phyloP scores from a whole-genome alignment of 2,329 filamentous ascomycete genomes.

The Albifimbria verrucaria region DNA sequence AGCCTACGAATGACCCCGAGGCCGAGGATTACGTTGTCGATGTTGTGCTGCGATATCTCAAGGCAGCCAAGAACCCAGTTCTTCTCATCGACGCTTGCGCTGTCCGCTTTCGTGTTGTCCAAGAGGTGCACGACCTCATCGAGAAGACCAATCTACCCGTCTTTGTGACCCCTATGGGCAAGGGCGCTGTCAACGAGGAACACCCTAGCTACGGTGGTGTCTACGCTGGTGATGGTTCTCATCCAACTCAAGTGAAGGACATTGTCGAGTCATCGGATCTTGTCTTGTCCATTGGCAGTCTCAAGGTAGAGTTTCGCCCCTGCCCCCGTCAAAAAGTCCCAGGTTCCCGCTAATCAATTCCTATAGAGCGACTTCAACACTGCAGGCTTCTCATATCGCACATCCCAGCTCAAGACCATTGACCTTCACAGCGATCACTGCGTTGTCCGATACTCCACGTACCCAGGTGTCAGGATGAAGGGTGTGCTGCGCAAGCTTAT shows the following conservation, averaged over 20 bases:
- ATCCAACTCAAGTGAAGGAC: constrained; percentile 57
- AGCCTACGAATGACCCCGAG: constrained; percentile 63
- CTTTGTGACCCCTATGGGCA: constrained; percentile 89
- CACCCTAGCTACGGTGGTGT: constrained; percentile 77
- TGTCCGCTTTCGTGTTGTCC: constrained; percentile 69
- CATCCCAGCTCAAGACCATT: constrained; percentile 73
- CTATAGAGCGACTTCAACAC: constrained; percentile 78
- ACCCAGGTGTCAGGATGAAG: constrained; percentile 73
- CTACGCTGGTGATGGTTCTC: constrained; percentile 76
- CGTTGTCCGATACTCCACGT: constrained; percentile 73
- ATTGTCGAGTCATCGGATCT: constrained; percentile 68
- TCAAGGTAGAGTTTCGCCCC: constrained; percentile 38
- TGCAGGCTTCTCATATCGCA: constrained; percentile 76
- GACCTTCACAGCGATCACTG: constrained; percentile 75
- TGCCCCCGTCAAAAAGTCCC: not conserved
- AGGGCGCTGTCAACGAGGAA: constrained; percentile 76
- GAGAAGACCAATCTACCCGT: constrained; percentile 72
- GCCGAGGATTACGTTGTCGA: constrained; percentile 81
- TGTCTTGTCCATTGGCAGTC: constrained; percentile 65
- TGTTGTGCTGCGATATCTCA: constrained; percentile 70
- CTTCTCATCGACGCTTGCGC: constrained; percentile 83
- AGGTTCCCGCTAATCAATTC: not conserved
- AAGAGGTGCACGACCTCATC: constrained; percentile 70
- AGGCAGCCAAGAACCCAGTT: constrained; percentile 69
- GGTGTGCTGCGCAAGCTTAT: constrained; percentile 72